Evolutionary conservation across 2,329 filamentous ascomycete species (phyloP).

Genomic region (Ascochyta fabae): DNA sequence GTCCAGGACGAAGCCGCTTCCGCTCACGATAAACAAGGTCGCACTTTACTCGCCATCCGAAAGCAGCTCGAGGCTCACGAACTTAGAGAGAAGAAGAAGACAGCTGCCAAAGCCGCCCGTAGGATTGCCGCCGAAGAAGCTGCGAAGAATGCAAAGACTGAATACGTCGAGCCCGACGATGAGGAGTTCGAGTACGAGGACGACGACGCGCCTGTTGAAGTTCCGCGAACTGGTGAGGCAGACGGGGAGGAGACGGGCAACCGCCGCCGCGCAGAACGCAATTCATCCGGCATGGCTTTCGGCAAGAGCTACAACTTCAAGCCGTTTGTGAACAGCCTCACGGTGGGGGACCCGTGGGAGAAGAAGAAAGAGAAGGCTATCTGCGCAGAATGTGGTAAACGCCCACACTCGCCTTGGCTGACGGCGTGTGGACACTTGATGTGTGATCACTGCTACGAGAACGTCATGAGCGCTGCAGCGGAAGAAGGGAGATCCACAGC

Average conservation of each 20-base stretch:
- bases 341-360: conserved; percentile 41
- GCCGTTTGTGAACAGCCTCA: conserved; percentile 49
- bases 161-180: conserved; percentile 7
- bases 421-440: conserved; percentile 64
- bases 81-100: conserved; percentile 21
- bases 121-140: conserved; percentile 15
- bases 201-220: conserved; percentile 4
- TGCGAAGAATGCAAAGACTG: not conserved
- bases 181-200: conserved; percentile 8
- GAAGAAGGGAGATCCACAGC: conserved; percentile 11
- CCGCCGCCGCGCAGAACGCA: not conserved
- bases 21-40: conserved; percentile 15
- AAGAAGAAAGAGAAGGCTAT: conserved; percentile 51
- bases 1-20: conserved; percentile 30
- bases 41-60: conserved; percentile 34
- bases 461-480: conserved; percentile 37
- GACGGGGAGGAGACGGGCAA: not conserved
- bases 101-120: conserved; percentile 1
- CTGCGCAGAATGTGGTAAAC: conserved; percentile 53
- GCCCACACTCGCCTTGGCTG: conserved; percentile 51
- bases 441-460: conserved; percentile 58
- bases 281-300: conserved; percentile 39
- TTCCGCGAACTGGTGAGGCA: not conserved
- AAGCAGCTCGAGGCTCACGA: conserved; percentile 36
- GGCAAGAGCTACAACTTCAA: conserved; percentile 51